Base-by-base conservation (phyloP, 805 yeast genomes). In the Candida coleopterorum region DNA sequence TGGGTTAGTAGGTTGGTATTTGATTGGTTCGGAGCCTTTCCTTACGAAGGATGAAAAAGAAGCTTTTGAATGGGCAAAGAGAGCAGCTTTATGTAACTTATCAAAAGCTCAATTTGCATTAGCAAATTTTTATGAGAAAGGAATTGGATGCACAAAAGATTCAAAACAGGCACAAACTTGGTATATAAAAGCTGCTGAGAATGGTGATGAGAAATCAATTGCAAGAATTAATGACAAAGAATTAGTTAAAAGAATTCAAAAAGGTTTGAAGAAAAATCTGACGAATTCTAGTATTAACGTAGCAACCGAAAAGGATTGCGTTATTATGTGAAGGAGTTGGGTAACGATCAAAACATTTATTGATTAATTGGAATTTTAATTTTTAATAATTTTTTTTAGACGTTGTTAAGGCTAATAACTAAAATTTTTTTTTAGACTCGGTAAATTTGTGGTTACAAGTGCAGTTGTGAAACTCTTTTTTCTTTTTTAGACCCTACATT, bases 1-100 rank as follows among this genome's bases (percentile, higher is more conserved):
- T 51, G 89, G 95, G 2, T 69, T 90, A 65, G 89, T 97, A 58
- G 96, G 97, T 1, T 93, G 97, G 97, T 93, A 90, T 56, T 68
- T 90, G 58, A 82, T 87, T 18, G 98, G 98, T 0, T 80, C 85
- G 23, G 89, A 84, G 23, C 89, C 93, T n/a, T 75, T 75, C 31
- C 70, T 93, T 48, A 81, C 79, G 7, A 75, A 75, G 44, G 90
- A 89, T 56, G 84, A 81, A 37, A 74, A 64, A 36, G 96, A 89
- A 59, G 94, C 97, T 1, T 90, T 81, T 56, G 93, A 86, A 50
- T 93, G 97, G 97, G 97, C 97, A 1, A 64, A 75, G 37, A 70
- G 85, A 44, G 90, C 97, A 0, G 97, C 97, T 0, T 68, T 73
- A 28, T 63, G 77, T 26, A 85, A 85, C 11, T 68, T 73, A 25